Percentiles rank a stretch among this genome's conserved stretches.
These are phyloP conservation scores for Colletotrichum siamense DNA, from an alignment of 2,329 filamentous ascomycete species.

Conservation along the genomic window DNA sequence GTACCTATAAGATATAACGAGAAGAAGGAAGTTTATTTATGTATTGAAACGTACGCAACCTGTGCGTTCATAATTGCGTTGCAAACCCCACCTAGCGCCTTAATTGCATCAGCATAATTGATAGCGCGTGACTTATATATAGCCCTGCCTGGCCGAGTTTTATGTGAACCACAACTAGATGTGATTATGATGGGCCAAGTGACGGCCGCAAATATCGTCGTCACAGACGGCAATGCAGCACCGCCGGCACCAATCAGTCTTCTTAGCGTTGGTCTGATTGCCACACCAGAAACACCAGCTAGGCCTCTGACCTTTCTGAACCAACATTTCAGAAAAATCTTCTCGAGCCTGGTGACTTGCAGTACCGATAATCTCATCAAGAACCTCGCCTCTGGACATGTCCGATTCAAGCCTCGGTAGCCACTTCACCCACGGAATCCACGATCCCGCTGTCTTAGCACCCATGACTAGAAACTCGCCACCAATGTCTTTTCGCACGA, in stretches of 20 bases:
- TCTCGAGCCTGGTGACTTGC: not conserved
- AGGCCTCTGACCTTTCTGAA: not conserved
- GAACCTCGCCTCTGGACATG: not conserved
- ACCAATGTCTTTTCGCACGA: constrained; percentile 16
- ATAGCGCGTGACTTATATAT: not conserved
- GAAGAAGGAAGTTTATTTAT: not conserved
- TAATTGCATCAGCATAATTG: not conserved
- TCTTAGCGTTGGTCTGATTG: not conserved
- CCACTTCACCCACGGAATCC: constrained; percentile 22
- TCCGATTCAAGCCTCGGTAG: constrained; percentile 19
- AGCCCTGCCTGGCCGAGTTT: too few species aligned
- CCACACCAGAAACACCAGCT: constrained; percentile 21
- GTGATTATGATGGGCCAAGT: not conserved
- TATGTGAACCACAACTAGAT: not conserved
- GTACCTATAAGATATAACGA: not conserved
- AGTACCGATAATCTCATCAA: not conserved
- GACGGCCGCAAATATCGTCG: not conserved
- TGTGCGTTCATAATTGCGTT: not conserved
- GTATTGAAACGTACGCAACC: not conserved
- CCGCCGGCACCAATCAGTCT: constrained; percentile 6
- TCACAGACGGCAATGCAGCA: constrained; percentile 15
- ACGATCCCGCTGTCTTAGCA: not conserved
- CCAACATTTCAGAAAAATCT: not conserved
- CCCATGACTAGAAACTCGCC: constrained; percentile 15
- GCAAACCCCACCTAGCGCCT: not conserved